Conservation (phyloP, 2,329 filamentous ascomycete genomes). For the Aquanectria penicillioides region DNA sequence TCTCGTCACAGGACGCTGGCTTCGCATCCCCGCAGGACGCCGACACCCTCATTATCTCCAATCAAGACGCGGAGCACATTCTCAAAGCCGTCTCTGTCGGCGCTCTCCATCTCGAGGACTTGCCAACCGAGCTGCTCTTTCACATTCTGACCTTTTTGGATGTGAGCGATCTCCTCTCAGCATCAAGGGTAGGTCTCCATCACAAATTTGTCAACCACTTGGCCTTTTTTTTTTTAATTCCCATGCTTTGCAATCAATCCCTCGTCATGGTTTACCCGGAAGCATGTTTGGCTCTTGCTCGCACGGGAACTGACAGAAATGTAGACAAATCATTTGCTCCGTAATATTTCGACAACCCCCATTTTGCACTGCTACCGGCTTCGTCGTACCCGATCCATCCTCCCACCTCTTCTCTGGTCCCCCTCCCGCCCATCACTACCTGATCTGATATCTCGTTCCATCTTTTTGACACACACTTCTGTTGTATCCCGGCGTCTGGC, state of each 20-base stretch:
- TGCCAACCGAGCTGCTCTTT: constrained; percentile 67
- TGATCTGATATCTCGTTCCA: constrained; percentile 70
- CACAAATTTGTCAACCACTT: too few species aligned
- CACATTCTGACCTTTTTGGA: constrained; percentile 67
- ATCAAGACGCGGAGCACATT: neutral
- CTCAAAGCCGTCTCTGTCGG: neutral
- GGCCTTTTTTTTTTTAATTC: neutral
- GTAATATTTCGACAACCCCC: constrained; percentile 70
- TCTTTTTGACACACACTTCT: constrained; percentile 74
- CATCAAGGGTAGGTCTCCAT: constrained; percentile 67
- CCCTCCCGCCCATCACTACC: constrained; percentile 67
- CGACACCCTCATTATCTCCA: constrained; percentile 1
- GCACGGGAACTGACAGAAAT: constrained; percentile 35
- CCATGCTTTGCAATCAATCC: too few species aligned
- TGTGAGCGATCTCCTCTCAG: constrained; percentile 64
- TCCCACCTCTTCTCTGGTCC: constrained; percentile 66
- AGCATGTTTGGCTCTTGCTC: too few species aligned
- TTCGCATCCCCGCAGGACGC: constrained; percentile 12
- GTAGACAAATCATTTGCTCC: constrained; percentile 70
- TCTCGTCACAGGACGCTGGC: constrained; percentile 21
- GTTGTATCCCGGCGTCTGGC: constrained; percentile 71
- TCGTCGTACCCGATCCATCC: constrained; percentile 61
- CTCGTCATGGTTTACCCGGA: too few species aligned
- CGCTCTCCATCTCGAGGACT: constrained; percentile 47
- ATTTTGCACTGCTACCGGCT: constrained; percentile 72